phyloP scores from a whole-genome alignment of 768 basidiomycete genomes.

The Boletus insuetus region DNA sequence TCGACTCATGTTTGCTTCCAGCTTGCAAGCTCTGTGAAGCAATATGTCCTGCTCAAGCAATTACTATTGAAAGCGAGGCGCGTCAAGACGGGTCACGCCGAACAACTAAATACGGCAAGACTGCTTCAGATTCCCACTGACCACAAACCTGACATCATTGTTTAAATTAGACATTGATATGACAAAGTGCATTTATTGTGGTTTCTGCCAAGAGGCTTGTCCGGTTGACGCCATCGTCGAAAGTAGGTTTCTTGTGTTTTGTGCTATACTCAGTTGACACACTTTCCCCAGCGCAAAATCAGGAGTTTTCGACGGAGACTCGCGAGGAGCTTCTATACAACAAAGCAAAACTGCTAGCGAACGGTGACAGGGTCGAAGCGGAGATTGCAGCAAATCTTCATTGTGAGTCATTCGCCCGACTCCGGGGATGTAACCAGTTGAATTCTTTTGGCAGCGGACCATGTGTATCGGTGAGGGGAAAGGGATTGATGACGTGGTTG shows the following conservation, averaged over 20 bases:
- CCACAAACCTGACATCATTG: not conserved
- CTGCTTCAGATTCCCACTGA: not conserved
- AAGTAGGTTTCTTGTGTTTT: conserved; percentile 54
- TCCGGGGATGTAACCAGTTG: conserved; percentile 13
- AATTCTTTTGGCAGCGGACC: conserved; percentile 59
- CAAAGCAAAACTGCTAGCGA: conserved; percentile 97
- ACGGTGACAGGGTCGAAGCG: conserved; percentile 94
- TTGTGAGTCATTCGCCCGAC: conserved; percentile 41
- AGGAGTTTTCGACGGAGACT: conserved; percentile 96
- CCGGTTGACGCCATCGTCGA: conserved; percentile 99
- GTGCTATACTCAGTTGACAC: conserved; percentile 1
- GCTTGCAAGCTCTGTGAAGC: conserved; percentile 99
- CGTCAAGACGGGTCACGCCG: conserved; percentile 92
- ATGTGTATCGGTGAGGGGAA: conserved; percentile 72
- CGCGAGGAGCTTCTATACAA: conserved; percentile 98
- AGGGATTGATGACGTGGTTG: conserved; percentile 6
- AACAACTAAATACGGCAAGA: conserved; percentile 93
- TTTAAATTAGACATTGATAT: conserved; percentile 84
- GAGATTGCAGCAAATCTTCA: conserved; percentile 95
- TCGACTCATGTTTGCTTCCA: conserved; percentile 31
- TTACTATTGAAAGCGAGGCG: conserved; percentile 98
- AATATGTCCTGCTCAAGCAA: conserved; percentile 98
- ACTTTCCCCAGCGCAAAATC: conserved; percentile 78
- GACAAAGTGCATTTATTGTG: conserved; percentile 99
- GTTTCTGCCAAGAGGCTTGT: conserved; percentile 99